Percentiles rank a stretch among this genome's conserved stretches.
Evolutionary conservation across 805 yeast genomes (phyloP).

Genomic region (Ogataea allantospora): DNA sequence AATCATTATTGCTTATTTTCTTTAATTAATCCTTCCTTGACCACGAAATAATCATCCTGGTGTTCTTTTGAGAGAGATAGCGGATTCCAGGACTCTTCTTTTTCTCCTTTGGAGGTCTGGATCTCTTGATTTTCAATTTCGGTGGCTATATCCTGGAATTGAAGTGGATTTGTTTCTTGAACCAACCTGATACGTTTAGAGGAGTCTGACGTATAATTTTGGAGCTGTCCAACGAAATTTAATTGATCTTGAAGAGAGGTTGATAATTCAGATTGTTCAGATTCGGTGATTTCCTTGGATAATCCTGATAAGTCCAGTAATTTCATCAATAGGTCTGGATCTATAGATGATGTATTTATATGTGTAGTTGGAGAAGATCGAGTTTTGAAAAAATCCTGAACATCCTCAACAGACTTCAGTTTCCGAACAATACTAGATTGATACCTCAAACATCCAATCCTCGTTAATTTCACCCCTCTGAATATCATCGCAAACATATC

Average conservation of each 20-base stretch:
- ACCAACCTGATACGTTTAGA: conserved; percentile 26
- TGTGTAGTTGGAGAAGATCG: background rate
- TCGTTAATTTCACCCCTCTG: background rate
- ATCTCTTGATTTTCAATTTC: conserved; percentile 25
- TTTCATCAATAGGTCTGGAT: conserved; percentile 25
- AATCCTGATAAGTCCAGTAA: conserved; percentile 51
- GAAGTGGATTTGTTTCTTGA: conserved; percentile 25
- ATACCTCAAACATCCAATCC: background rate
- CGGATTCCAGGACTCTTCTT: conserved; percentile 42
- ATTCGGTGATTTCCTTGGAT: conserved; percentile 28
- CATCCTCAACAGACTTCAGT: conserved; percentile 5
- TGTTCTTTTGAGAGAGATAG: conserved; percentile 33
- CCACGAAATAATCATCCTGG: conserved; percentile 41
- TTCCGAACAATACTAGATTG: background rate
- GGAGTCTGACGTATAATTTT: conserved; percentile 28
- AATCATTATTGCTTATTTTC: conserved; percentile 26
- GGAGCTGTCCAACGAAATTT: conserved; percentile 45
- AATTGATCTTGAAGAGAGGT: conserved; percentile 46
- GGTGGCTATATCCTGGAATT: conserved; percentile 32
- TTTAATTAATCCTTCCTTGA: conserved; percentile 47
- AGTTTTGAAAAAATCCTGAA: conserved; percentile 17
- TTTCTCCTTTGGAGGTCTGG: conserved; percentile 40
- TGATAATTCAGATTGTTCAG: conserved; percentile 33
- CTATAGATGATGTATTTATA: conserved; percentile 8
- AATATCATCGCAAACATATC: background rate